These are phyloP conservation scores for Trichosporon ovoides DNA, from an alignment of 1,284 basidiomycete species.

Conservation along the genomic window DNA sequence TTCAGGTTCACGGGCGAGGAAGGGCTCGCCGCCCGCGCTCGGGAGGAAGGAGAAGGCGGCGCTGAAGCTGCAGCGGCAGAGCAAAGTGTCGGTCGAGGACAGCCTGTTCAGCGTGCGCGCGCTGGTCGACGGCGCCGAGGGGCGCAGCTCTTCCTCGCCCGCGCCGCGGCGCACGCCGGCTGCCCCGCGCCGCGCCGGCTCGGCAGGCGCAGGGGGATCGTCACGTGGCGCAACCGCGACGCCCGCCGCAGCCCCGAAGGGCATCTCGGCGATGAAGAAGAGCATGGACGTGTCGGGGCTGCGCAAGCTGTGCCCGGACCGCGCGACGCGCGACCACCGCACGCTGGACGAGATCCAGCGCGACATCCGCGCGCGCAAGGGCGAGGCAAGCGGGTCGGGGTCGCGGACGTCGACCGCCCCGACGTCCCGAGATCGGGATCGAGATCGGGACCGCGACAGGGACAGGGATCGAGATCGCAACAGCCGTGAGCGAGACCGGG, in stretches of 20 bases:
- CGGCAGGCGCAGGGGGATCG: not conserved
- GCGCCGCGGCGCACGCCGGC: not conserved
- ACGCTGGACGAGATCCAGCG: conserved; percentile 40
- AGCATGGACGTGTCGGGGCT: conserved; percentile 21
- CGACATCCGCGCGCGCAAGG: conserved; percentile 28
- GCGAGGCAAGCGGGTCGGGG: not conserved
- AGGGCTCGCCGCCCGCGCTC: conserved; percentile 24
- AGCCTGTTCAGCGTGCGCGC: conserved; percentile 33
- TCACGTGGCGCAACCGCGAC: not conserved
- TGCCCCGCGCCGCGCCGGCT: not conserved
- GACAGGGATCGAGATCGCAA: conserved; percentile 1
- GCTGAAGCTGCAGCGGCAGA: conserved; percentile 11
- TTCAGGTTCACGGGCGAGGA: not conserved
- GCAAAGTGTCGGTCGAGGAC: conserved; percentile 7
- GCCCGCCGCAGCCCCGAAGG: not conserved
- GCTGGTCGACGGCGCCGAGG: conserved; percentile 27
- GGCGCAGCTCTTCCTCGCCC: conserved; percentile 6
- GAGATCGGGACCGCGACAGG: conserved; percentile 8
- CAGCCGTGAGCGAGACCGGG: not conserved
- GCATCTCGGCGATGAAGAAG: conserved; percentile 20
- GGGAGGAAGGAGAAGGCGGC: conserved; percentile 34
- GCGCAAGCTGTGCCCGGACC: conserved; percentile 36
- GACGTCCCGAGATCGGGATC: conserved; percentile 1
- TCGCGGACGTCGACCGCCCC: not conserved
- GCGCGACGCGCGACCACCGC: conserved; percentile 34